Conservation (phyloP, 2,329 filamentous ascomycete genomes). For the Neonectria hederae region DNA sequence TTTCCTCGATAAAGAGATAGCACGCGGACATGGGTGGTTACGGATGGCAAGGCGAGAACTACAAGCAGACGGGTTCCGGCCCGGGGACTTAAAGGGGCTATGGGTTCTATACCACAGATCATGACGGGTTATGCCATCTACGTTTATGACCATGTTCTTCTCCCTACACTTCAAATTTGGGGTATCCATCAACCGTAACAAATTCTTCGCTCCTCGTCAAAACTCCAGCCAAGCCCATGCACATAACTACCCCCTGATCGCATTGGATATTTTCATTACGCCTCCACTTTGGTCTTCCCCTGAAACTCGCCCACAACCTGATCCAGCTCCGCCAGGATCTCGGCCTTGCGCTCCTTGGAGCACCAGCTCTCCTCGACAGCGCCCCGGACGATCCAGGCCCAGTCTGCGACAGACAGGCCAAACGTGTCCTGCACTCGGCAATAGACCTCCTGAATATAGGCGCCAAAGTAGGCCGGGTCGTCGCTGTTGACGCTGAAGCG, state of each 20-base stretch:
- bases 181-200: constrained; percentile 9
- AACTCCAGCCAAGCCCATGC: background rate
- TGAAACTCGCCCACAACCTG: constrained; percentile 34
- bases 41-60: constrained; percentile 5
- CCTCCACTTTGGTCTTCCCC: constrained; percentile 12
- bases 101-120: constrained; percentile 9
- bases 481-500: constrained; percentile 79
- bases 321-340: constrained; percentile 60
- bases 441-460: constrained; percentile 77
- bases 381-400: constrained; percentile 69
- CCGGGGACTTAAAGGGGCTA: constrained; percentile 7
- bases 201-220: background rate
- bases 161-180: background rate
- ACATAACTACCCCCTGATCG: background rate
- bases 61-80: constrained; percentile 6
- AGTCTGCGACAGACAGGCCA: constrained; percentile 68
- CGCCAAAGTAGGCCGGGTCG: constrained; percentile 80
- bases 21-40: background rate
- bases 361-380: constrained; percentile 78
- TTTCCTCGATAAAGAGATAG: background rate
- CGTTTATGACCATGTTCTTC: constrained; percentile 10
- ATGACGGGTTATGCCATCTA: constrained; percentile 12
- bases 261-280: background rate
- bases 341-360: constrained; percentile 66
- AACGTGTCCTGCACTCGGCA: constrained; percentile 80